Base-by-base conservation (phyloP, 1,284 basidiomycete species). In the Anthracocystis setariae region DNA sequence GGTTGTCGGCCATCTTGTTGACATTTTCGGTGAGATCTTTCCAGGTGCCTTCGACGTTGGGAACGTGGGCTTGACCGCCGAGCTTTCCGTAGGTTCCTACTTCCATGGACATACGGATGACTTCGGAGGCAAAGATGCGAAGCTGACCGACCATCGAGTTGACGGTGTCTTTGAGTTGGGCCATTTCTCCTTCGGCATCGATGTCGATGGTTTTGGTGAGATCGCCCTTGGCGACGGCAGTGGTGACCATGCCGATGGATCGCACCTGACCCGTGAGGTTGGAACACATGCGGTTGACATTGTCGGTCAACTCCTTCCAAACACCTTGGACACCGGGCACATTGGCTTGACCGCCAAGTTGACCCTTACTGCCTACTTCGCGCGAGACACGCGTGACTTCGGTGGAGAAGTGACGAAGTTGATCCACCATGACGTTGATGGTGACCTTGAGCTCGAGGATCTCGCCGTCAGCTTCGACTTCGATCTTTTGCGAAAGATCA, bases 361-460 rank as follows among this genome's bases (percentile, higher is more conserved):
- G 76, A 40, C 76, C 77, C 40, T 65, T 64, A 56, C 67, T 77
- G 51, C 77, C 76, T 50, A 76, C 63, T 50, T 70, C 74, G 33
- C 67, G 67, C 88, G 94, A 95, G 42, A 98, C 96, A 59, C 95
- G 87, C 23, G 94, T 96, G 60, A 98, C 95, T 85, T 98, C 96
- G 24, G 92, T 92, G 37, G 96, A 94, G 61, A 85, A 98, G 85
- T 59, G 91, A 88, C 94, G 88, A 35, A 98, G 86, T 79, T 92
- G 87, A 70, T 94, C 90, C 45, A 86, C 93, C 96, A 97, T 98
- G 84, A 91, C 91, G 82, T 98, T 98, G 83, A 99, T 94, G 35
- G 94, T 98, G 67, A 94, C 93, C 86, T 98, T 98, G 80, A 98
- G 86, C 84, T 98, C 95, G 52, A 97, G 86, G 55, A 98, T 97